Conservation (phyloP, 2,329 filamentous ascomycete genomes). For the Talaromyces albobiverticillius region DNA sequence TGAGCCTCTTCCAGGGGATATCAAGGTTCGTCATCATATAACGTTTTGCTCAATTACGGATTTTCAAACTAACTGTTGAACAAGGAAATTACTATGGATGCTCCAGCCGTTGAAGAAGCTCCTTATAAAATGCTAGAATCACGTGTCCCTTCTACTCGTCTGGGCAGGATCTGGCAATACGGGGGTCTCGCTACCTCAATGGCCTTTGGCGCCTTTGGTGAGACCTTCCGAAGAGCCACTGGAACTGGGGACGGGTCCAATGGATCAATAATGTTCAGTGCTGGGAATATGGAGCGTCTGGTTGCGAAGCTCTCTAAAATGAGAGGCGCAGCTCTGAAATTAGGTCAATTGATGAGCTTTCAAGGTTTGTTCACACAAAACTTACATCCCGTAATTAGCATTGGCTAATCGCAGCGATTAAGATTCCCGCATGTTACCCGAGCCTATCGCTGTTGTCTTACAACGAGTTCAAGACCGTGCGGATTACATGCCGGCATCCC, state of each 20-base stretch:
- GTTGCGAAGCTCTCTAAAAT: constrained; percentile 92
- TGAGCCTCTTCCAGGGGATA: not conserved
- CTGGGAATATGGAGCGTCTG: constrained; percentile 86
- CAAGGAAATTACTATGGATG: constrained; percentile 25
- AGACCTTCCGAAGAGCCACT: constrained; percentile 76
- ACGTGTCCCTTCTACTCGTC: constrained; percentile 79
- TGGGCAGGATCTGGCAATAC: constrained; percentile 93
- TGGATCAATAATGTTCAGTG: constrained; percentile 82
- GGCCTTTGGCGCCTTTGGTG: constrained; percentile 86
- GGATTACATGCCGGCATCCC: constrained; percentile 95
- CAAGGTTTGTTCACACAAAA: constrained; percentile 55
- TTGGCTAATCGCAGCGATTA: constrained; percentile 7
- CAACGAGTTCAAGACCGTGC: constrained; percentile 94
- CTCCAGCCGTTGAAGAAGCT: constrained; percentile 24
- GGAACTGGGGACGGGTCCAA: constrained; percentile 56
- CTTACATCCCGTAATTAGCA: not conserved
- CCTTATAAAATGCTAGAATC: constrained; percentile 79
- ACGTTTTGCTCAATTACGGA: not conserved
- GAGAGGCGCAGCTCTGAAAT: constrained; percentile 93
- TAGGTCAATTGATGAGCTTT: constrained; percentile 98
- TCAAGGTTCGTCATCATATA: constrained; percentile 1
- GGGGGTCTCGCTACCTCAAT: constrained; percentile 89
- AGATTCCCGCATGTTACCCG: constrained; percentile 91
- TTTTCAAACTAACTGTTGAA: constrained; percentile 17
- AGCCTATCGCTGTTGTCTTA: constrained; percentile 80